phyloP scores from a whole-genome alignment of 305 asterid species.

The Rubia balearica region DNA sequence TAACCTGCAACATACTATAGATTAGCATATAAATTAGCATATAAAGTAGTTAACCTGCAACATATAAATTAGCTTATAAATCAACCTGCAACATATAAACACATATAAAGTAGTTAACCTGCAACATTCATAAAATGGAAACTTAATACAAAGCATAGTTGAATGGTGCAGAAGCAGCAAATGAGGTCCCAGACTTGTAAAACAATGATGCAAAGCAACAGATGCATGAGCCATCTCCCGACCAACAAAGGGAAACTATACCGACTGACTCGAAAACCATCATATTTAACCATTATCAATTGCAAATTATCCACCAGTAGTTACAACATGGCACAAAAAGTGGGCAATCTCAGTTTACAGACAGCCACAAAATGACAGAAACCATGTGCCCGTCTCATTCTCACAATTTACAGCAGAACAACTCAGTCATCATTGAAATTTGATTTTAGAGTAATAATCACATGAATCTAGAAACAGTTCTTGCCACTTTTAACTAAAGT shows the following conservation, averaged over 20 bases:
- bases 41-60: too few relatives aligned
- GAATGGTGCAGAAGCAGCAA: too few relatives aligned
- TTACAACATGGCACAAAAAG: background rate
- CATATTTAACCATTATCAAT: background rate
- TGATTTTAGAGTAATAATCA: background rate
- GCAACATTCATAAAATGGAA: too few relatives aligned
- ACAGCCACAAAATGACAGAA: background rate
- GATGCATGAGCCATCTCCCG: too few relatives aligned
- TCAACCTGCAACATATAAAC: too few relatives aligned
- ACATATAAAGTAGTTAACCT: too few relatives aligned
- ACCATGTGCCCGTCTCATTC: background rate
- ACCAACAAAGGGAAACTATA: background rate
- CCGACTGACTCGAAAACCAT: background rate
- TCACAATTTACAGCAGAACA: background rate
- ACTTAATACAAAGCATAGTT: too few relatives aligned
- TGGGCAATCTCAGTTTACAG: conserved; percentile 2
- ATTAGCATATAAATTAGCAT: too few relatives aligned
- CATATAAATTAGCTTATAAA: too few relatives aligned
- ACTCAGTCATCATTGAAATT: background rate
- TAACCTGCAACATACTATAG: too few relatives aligned
- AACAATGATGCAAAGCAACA: too few relatives aligned
- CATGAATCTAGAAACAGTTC: background rate
- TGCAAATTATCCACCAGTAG: background rate
- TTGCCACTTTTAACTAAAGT: background rate
- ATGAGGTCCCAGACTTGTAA: too few relatives aligned